Base-by-base conservation (phyloP, 805 yeast genomes). In the Dipodascopsis uninucleata region DNA sequence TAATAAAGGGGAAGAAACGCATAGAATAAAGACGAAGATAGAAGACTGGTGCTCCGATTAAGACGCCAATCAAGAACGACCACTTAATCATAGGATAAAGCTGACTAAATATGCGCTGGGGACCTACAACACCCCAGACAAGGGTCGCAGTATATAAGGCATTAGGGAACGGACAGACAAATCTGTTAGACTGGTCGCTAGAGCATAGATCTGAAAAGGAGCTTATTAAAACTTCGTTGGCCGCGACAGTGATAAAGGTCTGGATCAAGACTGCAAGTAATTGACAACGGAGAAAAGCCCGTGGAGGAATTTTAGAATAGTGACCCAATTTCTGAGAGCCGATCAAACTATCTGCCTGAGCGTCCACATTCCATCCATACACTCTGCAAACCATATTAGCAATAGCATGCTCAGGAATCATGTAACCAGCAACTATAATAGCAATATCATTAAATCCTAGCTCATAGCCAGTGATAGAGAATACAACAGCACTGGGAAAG, bases 361-460 rank as follows among this genome's bases (percentile, higher is more conserved):
- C 41, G 16, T 38, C 41, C 5, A 38, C 41, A 25, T 29, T 29
- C 40, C 40, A 38, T 31, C 41, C 41, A 38, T 14, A 38, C 6
- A 38, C 40, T 7, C 41, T 21, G 7, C 41, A 31, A 14, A 38
- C 8, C 41, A 38, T 31, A 35, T 38, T 38, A 9, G 41, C 20
- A 9, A 38, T 38, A 7, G 41, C 41, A 21, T 38, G 40, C 41
- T 29, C 36, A 7, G 41, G 41, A 7, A 12, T 66, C 48, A 81
- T 71, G 61, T 79, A 81, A 1, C 86, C 87, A 18, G 77, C 76
- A 35, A 82, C 70, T 49, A 81, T 65, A 58, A 81, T 85, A 2
- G 81, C 75, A 41, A 82, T 61, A 4, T 79, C 85, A 57, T 78
- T 78, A 52, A 81, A 65, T 7, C 83, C 83, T 46, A 80, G 74